Evolutionary conservation across 345 rosid species (phyloP), one percentile per base, ranked within the genome.

Genomic region (Citrus mangshanensis): DNA sequence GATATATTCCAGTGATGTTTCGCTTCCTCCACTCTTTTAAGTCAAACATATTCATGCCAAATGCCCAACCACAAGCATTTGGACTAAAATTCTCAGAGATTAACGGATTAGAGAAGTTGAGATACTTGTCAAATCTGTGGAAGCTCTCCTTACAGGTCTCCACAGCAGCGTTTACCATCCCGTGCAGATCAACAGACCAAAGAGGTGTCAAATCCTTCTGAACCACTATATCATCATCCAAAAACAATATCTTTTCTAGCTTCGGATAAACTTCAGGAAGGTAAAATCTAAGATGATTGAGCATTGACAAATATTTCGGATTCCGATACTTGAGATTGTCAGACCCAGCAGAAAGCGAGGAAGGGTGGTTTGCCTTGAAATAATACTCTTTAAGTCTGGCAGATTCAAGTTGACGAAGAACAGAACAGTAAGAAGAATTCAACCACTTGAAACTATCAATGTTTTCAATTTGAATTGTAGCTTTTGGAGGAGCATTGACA

Each of bases 1-100:
- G 98, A 86, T 94, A 96, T 81, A 96, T 94, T 75, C 93, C 95
- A 3, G 99, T 94, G 68, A 93, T 92, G 83, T 96, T 94, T 75
- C 82, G 85, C 85, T 86, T 91, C 86, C 78, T 93, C 98, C 98
- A 96, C 86, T 94, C 93, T 81, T 84, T 91, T 86, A 96, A 88
- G 91, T 96, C 99, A 73, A 96, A 96, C 77, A 96, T 96, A 81
- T 96, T 96, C 99, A 93, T 96, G 30, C 99, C 99, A 81, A 89
- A 96, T 67, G 99, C 98, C 98, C 99, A 96, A 63, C 98, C 98
- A 79, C 99, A 96, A 77, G 99, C 91, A 69, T 87, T 86, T 49
- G 95, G 89, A 77, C 87, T 81, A 40, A 96, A 96, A 76, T 94
- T 93, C 77, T 90, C 90, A 10, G 85, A 77, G 60, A 96, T 93